These are phyloP conservation scores for Terfezia boudieri DNA, from an alignment of 495 filamentous ascomycete species.

Conservation along the genomic window DNA sequence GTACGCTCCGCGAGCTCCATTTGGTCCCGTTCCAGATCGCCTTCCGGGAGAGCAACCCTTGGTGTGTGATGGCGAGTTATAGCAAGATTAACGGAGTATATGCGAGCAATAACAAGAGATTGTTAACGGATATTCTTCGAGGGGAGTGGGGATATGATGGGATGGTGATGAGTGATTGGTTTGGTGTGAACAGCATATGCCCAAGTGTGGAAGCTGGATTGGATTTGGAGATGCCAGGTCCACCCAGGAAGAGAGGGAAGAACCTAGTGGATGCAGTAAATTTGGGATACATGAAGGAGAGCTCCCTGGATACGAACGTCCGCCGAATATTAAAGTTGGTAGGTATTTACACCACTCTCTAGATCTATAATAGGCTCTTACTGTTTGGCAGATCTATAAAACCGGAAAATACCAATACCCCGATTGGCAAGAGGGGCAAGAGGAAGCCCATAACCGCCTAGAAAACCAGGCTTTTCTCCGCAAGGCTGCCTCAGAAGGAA, in stretches of 20 bases:
- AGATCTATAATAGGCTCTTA: background rate
- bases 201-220: constrained; percentile 46
- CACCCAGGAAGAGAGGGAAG: constrained; percentile 40
- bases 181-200: constrained; percentile 44
- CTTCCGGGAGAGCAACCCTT: constrained; percentile 37
- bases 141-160: constrained; percentile 53
- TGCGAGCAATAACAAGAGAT: constrained; percentile 39
- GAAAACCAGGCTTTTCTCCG: constrained; percentile 37
- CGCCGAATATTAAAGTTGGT: constrained; percentile 40
- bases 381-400: constrained; percentile 12
- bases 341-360: background rate
- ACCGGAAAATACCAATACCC: constrained; percentile 16
- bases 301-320: constrained; percentile 38
- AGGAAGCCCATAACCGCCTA: constrained; percentile 28
- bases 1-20: constrained; percentile 59
- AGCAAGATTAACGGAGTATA: constrained; percentile 53
- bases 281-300: constrained; percentile 22
- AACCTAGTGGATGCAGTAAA: constrained; percentile 16
- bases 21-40: constrained; percentile 51
- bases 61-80: constrained; percentile 54
- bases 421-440: constrained; percentile 17
- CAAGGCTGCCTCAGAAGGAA: constrained; percentile 40
- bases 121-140: constrained; percentile 42
- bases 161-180: constrained; percentile 51
- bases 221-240: constrained; percentile 56